Base-by-base conservation (phyloP, 345 rosid genomes). In the Arabidopsis arenosa region DNA sequence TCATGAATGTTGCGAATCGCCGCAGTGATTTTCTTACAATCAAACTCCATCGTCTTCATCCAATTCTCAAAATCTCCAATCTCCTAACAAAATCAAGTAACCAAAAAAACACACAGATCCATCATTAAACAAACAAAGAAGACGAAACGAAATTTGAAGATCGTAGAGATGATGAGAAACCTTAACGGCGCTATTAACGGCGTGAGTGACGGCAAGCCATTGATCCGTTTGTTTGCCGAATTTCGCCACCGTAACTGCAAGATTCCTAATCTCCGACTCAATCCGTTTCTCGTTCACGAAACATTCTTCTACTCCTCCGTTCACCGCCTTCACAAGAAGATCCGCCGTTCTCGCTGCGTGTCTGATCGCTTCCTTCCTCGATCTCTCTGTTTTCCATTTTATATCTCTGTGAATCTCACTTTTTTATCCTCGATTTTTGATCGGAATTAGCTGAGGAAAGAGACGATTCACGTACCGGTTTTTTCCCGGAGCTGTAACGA, bases 61-160 rank as follows among this genome's bases (percentile, higher is more conserved):
- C 95, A 89, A 78, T 94, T 90, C 88, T 94, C 98, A 68, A 94
- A 87, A 83, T 94, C 98, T 62, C 97, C 98, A 51, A 89, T 88
- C 77, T 92, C 98, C 97, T 91, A 44, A 7, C 32, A 63, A 70
- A 13, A 13, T 49, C 30, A 73, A 8, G 1, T 4, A 5, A 23
- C 18, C 60, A 28, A 15, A n/a, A 63, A 23, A 23, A 15, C 18
- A 53, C 21, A 62, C 59, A 44, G 2, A 51, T 44, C 18, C n/a
- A 63, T 47, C 43, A 63, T 35, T 59, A 4, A 67, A 67, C 53
- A 9, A 10, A 63, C 33, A 48, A 17, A 17, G 3, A n/a, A 35
- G 26, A 33, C 23, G 11, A 14, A 56, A 32, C 11, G 23, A n/a
- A 33, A 52, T 28, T 26, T 21, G 57, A 52, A 52, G 28, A 53